These are phyloP conservation scores for Solanum chilense DNA, from an alignment of 257 asterid genomes.

Conservation along the genomic window DNA sequence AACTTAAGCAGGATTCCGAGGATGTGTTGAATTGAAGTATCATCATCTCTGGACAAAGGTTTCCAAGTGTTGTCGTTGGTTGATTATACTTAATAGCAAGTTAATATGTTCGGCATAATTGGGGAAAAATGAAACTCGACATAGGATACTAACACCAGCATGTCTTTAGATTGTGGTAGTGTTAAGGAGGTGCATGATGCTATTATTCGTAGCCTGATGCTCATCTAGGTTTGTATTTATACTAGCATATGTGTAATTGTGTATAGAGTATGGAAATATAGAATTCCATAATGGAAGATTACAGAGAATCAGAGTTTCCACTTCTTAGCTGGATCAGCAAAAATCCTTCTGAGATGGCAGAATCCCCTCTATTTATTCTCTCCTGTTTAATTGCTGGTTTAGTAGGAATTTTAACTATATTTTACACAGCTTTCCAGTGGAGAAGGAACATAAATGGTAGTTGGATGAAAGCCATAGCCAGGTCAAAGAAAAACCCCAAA, in stretches of 20 bases:
- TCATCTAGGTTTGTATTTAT: background rate
- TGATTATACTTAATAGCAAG: background rate
- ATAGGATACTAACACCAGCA: background rate
- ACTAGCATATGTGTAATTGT: background rate
- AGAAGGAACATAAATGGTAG: conserved; percentile 74
- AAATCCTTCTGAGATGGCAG: conserved; percentile 68
- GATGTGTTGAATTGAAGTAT: background rate
- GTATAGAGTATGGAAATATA: conserved; percentile 9
- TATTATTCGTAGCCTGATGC: background rate
- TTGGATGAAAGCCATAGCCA: conserved; percentile 96
- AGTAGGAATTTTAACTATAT: conserved; percentile 68
- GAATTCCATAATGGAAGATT: conserved; percentile 60
- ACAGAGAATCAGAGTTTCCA: conserved; percentile 50
- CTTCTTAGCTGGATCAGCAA: conserved; percentile 61
- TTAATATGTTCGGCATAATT: background rate
- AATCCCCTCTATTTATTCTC: conserved; percentile 51
- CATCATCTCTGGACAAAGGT: background rate
- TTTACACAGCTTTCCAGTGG: conserved; percentile 89
- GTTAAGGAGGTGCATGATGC: background rate
- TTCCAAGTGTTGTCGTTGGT: background rate
- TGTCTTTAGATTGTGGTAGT: background rate
- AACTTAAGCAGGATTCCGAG: background rate
- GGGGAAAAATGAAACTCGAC: background rate
- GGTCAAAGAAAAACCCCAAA: conserved; percentile 92
- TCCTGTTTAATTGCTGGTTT: conserved; percentile 72